Percentiles rank a stretch among this genome's conserved stretches.
phyloP scores from a whole-genome alignment of 768 basidiomycete species.

The Hypholoma sublateritium region DNA sequence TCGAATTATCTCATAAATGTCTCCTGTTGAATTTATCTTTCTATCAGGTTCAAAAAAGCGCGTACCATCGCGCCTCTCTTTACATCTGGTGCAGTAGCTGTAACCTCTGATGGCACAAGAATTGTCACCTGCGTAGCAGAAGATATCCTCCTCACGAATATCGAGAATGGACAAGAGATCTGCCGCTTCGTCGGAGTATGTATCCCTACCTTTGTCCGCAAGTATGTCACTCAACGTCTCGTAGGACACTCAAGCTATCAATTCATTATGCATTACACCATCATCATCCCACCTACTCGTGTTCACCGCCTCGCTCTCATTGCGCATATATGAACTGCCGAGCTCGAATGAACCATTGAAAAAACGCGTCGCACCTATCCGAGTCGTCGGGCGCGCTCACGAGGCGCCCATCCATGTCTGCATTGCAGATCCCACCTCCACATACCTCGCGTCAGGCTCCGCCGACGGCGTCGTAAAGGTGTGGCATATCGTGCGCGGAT shows the following conservation, averaged over 20 bases:
- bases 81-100: constrained; percentile 83
- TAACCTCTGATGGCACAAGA: constrained; percentile 74
- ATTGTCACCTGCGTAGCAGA: constrained; percentile 88
- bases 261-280: constrained; percentile 79
- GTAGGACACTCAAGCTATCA: constrained; percentile 85
- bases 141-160: constrained; percentile 79
- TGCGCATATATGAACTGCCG: constrained; percentile 85
- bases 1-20: neutral
- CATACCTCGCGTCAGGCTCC: constrained; percentile 92
- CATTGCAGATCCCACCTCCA: constrained; percentile 79
- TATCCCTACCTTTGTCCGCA: constrained; percentile 14
- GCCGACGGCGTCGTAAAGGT: constrained; percentile 97
- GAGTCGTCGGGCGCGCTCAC: constrained; percentile 82
- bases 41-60: constrained; percentile 69
- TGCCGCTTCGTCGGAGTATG: constrained; percentile 85
- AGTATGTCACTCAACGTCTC: too few relatives aligned
- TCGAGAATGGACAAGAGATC: constrained; percentile 70
- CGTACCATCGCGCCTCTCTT: constrained; percentile 78
- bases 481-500: constrained; percentile 88
- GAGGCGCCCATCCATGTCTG: constrained; percentile 94
- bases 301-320: constrained; percentile 77
- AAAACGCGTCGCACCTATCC: constrained; percentile 65
- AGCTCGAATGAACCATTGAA: constrained; percentile 34
- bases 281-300: constrained; percentile 73
- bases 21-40: neutral